Evolutionary conservation across 2,329 filamentous ascomycete genomes (phyloP), one percentile per base, ranked within the genome.

Genomic region (Alternaria arborescens): DNA sequence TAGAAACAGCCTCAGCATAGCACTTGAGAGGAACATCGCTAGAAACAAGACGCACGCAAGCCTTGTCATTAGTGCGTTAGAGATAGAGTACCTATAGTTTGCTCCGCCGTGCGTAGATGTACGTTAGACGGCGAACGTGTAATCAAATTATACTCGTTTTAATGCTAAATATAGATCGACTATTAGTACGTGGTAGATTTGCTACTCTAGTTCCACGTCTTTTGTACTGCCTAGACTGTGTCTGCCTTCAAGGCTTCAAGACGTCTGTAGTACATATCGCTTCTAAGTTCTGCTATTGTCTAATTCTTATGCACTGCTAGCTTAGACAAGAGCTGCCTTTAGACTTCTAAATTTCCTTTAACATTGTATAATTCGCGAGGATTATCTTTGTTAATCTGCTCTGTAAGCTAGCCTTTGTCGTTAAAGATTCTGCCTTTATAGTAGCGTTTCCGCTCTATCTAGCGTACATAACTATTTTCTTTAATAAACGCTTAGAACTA

Each of bases 231-330:
- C 5, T 22, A 4, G 22, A 22, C 22, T 22, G 22, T 22, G 22
- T 22, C 22, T 22, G 22, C 4, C 40, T 54, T 54, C 14, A 54
- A 32, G 52, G 38, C 32, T n/a, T 54, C 3, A 43, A 54, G 52
- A 18, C 12, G 12, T 36, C 30, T 32, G 12, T 18, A 4, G 32
- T 40, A 16, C 3, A 43, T 43, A 7, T 43, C 20, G 8, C 28
- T 54, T 34, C 28, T 7, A 58, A 12, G 14, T 26, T 34, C 26
- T 58, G 24, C 59, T 43, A 52, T 52, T 8, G 47, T 26, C 16
- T 18, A 8, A 55, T 55, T 61, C 38, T 61, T 50, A n/a, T 58
- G 34, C 36, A 46, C 59, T 52, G 43, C 59, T 61, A 61, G 59
- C 53, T 61, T 61, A 14, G 50, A 41, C 32, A 61, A 54, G 3